Conservation (phyloP, 768 basidiomycete species). For the Tylopilus rubrobrunneus region DNA sequence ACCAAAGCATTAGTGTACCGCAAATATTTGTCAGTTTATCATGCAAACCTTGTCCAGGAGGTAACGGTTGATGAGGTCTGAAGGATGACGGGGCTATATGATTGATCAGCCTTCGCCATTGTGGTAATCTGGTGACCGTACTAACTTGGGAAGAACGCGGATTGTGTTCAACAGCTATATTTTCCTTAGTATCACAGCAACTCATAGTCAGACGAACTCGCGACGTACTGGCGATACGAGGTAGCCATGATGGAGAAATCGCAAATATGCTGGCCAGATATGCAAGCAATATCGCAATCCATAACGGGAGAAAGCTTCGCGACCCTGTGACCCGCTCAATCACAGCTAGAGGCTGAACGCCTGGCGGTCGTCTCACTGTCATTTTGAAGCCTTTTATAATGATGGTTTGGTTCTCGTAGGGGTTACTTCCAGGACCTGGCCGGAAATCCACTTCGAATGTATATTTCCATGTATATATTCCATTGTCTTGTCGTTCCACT, state of each 20-base stretch:
- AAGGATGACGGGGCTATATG: not conserved
- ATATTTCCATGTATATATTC: not conserved
- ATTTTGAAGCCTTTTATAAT: not conserved
- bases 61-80: not conserved
- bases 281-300: not conserved
- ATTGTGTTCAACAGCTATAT: not conserved
- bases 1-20: not conserved
- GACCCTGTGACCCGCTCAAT: not conserved
- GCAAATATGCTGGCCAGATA: not conserved
- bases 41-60: not conserved
- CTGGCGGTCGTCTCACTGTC: not conserved
- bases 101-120: not conserved
- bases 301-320: not conserved
- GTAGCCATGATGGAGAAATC: not conserved
- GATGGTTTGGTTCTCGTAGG: not conserved
- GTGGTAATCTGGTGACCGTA: not conserved
- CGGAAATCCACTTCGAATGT: not conserved
- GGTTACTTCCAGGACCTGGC: not conserved
- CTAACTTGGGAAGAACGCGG: not conserved
- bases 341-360: not conserved
- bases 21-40: not conserved
- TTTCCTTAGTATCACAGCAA: not conserved
- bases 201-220: not conserved
- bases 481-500: not conserved
- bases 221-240: not conserved